These are phyloP conservation scores for Petasospora fabianii DNA, from an alignment of 1,139 yeast species.

Conservation along the genomic window DNA sequence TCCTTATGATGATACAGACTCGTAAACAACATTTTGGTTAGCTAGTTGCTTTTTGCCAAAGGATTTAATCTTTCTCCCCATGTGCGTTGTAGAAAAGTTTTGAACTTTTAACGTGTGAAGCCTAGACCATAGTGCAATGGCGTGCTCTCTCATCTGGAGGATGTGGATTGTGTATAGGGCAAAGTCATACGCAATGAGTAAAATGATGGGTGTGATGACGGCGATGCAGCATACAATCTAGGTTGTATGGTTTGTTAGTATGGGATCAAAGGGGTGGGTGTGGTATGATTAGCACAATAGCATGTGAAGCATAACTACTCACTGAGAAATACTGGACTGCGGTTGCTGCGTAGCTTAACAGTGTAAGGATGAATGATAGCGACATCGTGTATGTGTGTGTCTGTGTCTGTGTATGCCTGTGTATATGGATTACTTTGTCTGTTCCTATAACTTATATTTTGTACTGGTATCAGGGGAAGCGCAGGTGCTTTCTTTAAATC, in stretches of 20 bases:
- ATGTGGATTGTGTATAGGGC: conserved; percentile 10
- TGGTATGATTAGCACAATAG: not conserved
- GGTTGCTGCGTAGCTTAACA: not conserved
- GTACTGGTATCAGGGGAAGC: no score
- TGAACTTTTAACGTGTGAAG: conserved; percentile 7
- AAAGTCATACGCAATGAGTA: conserved; percentile 11
- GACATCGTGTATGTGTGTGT: not conserved
- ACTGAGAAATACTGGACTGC: conserved; percentile 12
- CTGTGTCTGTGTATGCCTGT: not conserved
- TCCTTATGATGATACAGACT: conserved; percentile 1
- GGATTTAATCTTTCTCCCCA: conserved; percentile 5
- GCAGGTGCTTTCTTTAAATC: no score
- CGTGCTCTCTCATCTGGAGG: conserved; percentile 3
- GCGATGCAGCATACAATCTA: conserved; percentile 1
- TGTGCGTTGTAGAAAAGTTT: conserved; percentile 1
- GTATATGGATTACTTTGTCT: not conserved
- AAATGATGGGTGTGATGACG: conserved; percentile 9
- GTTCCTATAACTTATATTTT: not conserved
- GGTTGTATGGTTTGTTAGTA: conserved; percentile 1
- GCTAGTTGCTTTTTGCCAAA: conserved; percentile 10
- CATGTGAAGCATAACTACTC: no score
- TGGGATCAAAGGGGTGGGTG: not conserved
- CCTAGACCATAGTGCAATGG: not conserved
- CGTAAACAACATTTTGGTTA: conserved; percentile 12
- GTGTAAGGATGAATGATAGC: not conserved